Evolutionary conservation across 352 stramenopile species (phyloP).

Genomic region (Pythium sp.): DNA sequence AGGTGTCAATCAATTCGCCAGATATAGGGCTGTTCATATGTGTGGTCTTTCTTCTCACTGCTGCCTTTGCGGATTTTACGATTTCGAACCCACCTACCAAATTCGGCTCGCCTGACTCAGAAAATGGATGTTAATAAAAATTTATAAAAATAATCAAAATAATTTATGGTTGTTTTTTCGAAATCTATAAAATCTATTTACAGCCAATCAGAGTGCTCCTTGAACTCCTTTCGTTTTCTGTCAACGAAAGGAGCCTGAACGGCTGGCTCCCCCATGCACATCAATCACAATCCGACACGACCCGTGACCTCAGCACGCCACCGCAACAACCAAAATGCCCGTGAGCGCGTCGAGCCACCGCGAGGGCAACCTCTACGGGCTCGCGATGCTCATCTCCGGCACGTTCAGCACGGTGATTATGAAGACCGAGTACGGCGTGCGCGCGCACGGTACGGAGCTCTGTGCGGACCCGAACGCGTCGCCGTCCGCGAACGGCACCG

Average conservation of each 20-base stretch:
- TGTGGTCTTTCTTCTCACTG: too few species aligned
- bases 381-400: slow-evolving; percentile 73
- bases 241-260: neutral
- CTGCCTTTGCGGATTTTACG: too few species aligned
- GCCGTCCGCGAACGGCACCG: slow-evolving; percentile 2
- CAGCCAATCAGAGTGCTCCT: neutral
- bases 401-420: slow-evolving; percentile 86
- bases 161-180: too few species aligned
- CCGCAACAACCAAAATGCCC: neutral
- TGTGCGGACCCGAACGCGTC: slow-evolving; percentile 46
- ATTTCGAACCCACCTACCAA: too few species aligned
- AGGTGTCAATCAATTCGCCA: too few species aligned
- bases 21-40: too few species aligned
- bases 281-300: slow-evolving; percentile 1
- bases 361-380: slow-evolving; percentile 45
- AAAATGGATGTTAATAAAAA: too few species aligned
- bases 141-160: too few species aligned
- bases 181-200: neutral
- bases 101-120: too few species aligned
- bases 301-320: neutral
- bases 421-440: slow-evolving; percentile 81
- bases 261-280: neutral
- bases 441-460: slow-evolving; percentile 41
- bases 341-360: slow-evolving; percentile 21
- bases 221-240: neutral